Conservation (phyloP, 257 asterid species). For the Ajuga chamaepitys region DNA sequence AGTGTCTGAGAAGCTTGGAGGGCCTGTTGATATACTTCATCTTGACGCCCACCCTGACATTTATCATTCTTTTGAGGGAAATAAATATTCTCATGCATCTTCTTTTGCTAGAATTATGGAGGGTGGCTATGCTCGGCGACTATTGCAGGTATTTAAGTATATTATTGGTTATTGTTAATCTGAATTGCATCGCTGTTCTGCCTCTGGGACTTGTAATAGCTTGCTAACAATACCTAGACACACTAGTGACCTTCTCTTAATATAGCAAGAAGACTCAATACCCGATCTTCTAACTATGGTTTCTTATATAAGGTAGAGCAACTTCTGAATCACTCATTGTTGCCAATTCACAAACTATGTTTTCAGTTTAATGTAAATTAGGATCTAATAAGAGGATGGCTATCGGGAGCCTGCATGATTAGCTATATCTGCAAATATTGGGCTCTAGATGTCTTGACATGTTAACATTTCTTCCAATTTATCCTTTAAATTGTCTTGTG, state of each 20-base stretch:
- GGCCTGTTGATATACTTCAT: conserved; percentile 94
- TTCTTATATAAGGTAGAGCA: background rate
- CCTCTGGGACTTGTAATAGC: background rate
- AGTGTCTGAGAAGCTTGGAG: conserved; percentile 96
- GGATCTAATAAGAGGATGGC: background rate
- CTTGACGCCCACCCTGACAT: conserved; percentile 99
- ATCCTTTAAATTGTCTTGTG: background rate
- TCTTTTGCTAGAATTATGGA: conserved; percentile 97
- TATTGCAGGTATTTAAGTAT: conserved; percentile 58
- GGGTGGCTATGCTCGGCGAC: conserved; percentile 94
- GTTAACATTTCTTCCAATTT: background rate
- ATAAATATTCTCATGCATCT: conserved; percentile 94
- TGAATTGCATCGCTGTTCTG: background rate
- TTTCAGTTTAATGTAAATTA: background rate
- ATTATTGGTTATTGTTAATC: background rate
- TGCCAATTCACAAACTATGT: background rate
- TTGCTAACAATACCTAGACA: background rate
- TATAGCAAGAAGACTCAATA: background rate
- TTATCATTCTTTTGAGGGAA: conserved; percentile 87
- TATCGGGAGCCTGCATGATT: background rate
- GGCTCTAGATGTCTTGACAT: background rate
- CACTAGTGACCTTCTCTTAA: background rate
- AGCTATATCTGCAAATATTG: background rate
- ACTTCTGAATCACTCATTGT: background rate
- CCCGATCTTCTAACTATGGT: background rate